Conservation (phyloP, 1,139 yeast genomes). For the Saccharomyces hybrid region DNA sequence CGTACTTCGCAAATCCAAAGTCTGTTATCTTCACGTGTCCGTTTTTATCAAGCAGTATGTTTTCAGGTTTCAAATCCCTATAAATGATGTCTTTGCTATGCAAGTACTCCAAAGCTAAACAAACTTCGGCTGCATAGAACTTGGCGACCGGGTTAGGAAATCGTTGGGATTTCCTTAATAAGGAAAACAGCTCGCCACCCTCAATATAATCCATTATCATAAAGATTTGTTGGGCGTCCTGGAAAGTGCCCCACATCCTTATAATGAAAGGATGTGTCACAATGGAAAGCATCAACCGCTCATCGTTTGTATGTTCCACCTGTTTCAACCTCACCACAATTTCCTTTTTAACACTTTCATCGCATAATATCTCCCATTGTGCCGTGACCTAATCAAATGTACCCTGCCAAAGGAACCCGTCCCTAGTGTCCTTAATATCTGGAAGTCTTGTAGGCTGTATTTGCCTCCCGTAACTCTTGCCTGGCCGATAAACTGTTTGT, state of each 20-base stretch:
- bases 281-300: constrained; percentile 79
- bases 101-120: constrained; percentile 80
- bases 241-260: constrained; percentile 97
- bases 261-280: constrained; percentile 90
- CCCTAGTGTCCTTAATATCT: constrained; percentile 81
- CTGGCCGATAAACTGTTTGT: constrained; percentile 6
- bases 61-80: constrained; percentile 92
- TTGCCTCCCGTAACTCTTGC: constrained; percentile 60
- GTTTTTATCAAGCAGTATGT: constrained; percentile 77
- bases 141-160: constrained; percentile 96
- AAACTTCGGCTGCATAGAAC: constrained; percentile 92
- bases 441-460: constrained; percentile 76
- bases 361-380: constrained; percentile 86
- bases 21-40: constrained; percentile 93
- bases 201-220: constrained; percentile 98
- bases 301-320: constrained; percentile 94
- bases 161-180: constrained; percentile 79
- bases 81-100: constrained; percentile 86
- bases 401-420: constrained; percentile 96
- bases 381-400: constrained; percentile 81
- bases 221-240: constrained; percentile 74
- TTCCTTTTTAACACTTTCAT: constrained; percentile 82
- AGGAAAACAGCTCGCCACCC: constrained; percentile 88
- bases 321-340: constrained; percentile 91
- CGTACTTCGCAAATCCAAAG: constrained; percentile 93